phyloP scores from a whole-genome alignment of 805 yeast species.

The Lipomyces lipofer region DNA sequence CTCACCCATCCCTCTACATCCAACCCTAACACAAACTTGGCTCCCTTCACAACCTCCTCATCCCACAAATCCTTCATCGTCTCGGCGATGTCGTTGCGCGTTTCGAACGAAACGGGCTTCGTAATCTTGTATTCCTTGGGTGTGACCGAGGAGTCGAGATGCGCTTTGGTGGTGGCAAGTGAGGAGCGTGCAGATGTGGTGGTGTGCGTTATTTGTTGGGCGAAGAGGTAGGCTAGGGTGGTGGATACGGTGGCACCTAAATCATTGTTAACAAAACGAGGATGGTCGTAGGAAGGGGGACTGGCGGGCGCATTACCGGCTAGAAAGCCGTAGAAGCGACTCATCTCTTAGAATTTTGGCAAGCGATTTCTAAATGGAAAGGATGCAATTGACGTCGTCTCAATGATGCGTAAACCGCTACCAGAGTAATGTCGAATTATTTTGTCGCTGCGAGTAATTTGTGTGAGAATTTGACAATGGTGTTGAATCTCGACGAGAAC shows the following conservation, averaged over 20 bases:
- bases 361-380: too few relatives aligned
- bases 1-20: slow-evolving; percentile 15
- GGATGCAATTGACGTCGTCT: too few relatives aligned
- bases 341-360: too few relatives aligned
- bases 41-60: slow-evolving; percentile 63
- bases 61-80: slow-evolving; percentile 80
- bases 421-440: too few relatives aligned
- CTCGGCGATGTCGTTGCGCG: slow-evolving; percentile 52
- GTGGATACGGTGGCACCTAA: slow-evolving; percentile 63
- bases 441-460: too few relatives aligned
- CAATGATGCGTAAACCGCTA: too few relatives aligned
- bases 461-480: too few relatives aligned
- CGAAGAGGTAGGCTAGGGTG: slow-evolving; percentile 61
- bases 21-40: slow-evolving; percentile 52
- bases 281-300: too few relatives aligned
- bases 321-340: slow-evolving; percentile 57
- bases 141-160: slow-evolving; percentile 45
- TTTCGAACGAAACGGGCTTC: slow-evolving; percentile 30
- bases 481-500: too few relatives aligned
- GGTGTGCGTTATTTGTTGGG: slow-evolving; percentile 53
- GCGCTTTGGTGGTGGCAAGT: slow-evolving; percentile 50
- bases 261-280: too few relatives aligned
- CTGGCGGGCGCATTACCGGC: slow-evolving; percentile 43
- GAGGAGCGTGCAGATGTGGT: slow-evolving; percentile 49
- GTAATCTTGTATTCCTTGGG: slow-evolving; percentile 7